These are phyloP conservation scores for Mercurialis annua DNA, from an alignment of 345 rosid species.

Conservation along the genomic window DNA sequence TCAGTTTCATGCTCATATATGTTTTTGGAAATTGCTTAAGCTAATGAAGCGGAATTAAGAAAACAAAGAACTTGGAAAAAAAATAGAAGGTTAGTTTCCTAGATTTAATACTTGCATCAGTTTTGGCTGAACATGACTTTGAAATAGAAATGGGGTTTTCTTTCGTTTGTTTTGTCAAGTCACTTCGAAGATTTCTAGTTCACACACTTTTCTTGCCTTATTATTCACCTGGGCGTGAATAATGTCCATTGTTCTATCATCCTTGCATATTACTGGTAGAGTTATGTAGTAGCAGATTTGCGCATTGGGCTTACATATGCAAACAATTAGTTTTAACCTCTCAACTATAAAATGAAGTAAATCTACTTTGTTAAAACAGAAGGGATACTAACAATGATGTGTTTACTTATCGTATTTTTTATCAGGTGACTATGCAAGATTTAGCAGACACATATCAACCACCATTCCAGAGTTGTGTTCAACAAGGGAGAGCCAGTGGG, in stretches of 20 bases:
- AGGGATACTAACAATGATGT: neutral
- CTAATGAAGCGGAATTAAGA: neutral
- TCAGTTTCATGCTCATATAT: neutral
- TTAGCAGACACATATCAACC: constrained; percentile 36
- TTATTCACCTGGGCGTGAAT: neutral
- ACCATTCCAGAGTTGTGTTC: constrained; percentile 31
- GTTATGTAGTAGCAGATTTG: neutral
- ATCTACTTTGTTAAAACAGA: too few species aligned
- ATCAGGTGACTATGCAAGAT: constrained; percentile 27
- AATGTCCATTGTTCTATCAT: too few species aligned
- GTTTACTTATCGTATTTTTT: too few species aligned
- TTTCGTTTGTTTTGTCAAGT: neutral
- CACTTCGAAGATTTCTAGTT: neutral
- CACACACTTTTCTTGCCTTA: neutral
- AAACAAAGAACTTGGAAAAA: neutral
- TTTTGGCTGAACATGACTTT: constrained; percentile 1
- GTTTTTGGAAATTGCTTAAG: constrained; percentile 3
- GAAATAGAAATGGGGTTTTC: neutral
- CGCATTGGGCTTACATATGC: too few species aligned
- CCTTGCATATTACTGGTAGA: too few species aligned
- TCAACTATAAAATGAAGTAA: neutral
- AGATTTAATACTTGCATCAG: constrained; percentile 2
- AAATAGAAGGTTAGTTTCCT: neutral
- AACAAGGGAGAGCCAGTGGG: constrained; percentile 30
- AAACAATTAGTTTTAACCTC: too few species aligned